A percentile compares a stretch with the other conserved stretches of the same genome.
Conservation (phyloP, 2,329 filamentous ascomycete genomes). For the Ceratocystiopsis sp. region DNA sequence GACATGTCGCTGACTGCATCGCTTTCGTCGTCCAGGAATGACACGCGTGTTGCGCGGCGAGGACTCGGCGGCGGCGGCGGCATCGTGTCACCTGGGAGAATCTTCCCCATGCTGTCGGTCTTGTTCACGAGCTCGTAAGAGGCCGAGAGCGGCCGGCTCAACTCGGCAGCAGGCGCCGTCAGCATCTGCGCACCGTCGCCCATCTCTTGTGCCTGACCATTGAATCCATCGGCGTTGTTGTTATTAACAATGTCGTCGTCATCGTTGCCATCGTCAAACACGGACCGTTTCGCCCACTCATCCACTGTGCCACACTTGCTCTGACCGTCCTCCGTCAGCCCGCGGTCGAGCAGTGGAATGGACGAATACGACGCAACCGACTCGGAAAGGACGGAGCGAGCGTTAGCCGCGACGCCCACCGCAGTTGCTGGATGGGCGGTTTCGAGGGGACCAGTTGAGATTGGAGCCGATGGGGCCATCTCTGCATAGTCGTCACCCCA, state of each 20-base stretch:
- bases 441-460: too few relatives aligned
- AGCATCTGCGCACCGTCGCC: constrained; percentile 10
- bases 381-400: constrained; percentile 33
- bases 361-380: constrained; percentile 64
- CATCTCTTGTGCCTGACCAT: too few relatives aligned
- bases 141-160: too few relatives aligned
- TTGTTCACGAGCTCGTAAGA: constrained; percentile 39
- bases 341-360: constrained; percentile 58
- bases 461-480: too few relatives aligned
- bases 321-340: constrained; percentile 32
- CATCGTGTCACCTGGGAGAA: constrained; percentile 19
- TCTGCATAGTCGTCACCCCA: too few relatives aligned
- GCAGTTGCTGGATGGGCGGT: too few relatives aligned
- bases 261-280: constrained; percentile 29
- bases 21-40: constrained; percentile 30
- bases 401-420: background rate
- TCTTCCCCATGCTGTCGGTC: constrained; percentile 33
- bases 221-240: too few relatives aligned
- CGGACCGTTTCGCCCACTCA: constrained; percentile 38
- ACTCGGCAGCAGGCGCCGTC: constrained; percentile 6
- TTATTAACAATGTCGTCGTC: too few relatives aligned
- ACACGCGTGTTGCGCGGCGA: constrained; percentile 18
- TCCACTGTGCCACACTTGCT: constrained; percentile 21
- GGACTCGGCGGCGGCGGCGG: constrained; percentile 8
- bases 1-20: constrained; percentile 41